Percentiles rank a stretch among this genome's conserved stretches.
These are phyloP conservation scores for Chamaecyparis obtusa DNA, from an alignment of 75 land plant species.

Conservation along the genomic window DNA sequence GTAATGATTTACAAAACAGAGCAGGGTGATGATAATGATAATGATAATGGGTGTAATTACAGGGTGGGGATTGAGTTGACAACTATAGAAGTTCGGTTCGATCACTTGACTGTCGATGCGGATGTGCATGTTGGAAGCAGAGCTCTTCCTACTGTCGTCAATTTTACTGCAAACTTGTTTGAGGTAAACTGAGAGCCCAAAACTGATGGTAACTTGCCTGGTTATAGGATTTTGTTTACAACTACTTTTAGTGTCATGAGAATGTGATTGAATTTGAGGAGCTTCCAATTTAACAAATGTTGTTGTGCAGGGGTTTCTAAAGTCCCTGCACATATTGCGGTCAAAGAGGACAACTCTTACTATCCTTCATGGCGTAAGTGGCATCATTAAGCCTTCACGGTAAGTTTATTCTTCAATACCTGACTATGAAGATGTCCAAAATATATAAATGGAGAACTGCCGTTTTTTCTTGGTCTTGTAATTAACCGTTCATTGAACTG, in stretches of 20 bases:
- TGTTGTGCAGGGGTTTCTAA: conserved; percentile 31
- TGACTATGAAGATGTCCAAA: conserved; percentile 18
- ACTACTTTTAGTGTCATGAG: background rate
- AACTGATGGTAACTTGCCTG: background rate
- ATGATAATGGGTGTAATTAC: background rate
- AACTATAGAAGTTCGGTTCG: conserved; percentile 73
- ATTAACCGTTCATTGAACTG: background rate
- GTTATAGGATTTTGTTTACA: background rate
- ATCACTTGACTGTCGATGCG: conserved; percentile 58
- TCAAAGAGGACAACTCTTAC: conserved; percentile 39
- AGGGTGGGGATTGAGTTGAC: conserved; percentile 84
- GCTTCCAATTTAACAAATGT: background rate
- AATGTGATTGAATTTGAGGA: background rate
- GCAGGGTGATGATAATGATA: too few relatives aligned
- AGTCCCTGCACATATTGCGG: conserved; percentile 32
- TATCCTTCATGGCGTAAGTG: conserved; percentile 68
- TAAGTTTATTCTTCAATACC: background rate
- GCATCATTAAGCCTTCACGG: conserved; percentile 72
- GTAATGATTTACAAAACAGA: background rate
- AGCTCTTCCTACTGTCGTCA: conserved; percentile 62
- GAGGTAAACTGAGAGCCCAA: conserved; percentile 35
- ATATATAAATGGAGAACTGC: background rate
- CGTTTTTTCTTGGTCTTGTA: background rate
- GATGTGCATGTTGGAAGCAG: conserved; percentile 60
- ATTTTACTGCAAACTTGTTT: conserved; percentile 31